phyloP scores from a whole-genome alignment of 2,329 filamentous ascomycete species.

The Neofusicoccum cordaticola region DNA sequence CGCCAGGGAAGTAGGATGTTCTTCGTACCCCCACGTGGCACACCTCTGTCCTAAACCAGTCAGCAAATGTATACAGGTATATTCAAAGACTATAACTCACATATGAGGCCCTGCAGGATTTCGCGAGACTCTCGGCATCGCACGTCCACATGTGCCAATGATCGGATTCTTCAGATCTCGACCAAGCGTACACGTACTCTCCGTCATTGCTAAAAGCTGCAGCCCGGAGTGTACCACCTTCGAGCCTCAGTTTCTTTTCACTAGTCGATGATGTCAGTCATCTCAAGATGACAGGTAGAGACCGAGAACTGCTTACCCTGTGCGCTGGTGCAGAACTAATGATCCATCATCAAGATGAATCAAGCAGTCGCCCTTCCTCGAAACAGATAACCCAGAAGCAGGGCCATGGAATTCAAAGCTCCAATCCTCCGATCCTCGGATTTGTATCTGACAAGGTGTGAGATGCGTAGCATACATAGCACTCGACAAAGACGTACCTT shows the following conservation, averaged over 20 bases:
- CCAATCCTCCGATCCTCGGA: neutral
- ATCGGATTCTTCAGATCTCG: neutral
- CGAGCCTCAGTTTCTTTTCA: neutral
- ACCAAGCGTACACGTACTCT: neutral
- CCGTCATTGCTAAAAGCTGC: constrained; percentile 1
- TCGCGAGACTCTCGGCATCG: neutral
- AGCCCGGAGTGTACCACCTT: neutral
- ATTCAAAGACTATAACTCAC: neutral
- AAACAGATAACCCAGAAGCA: neutral
- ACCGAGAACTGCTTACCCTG: neutral
- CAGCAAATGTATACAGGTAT: neutral
- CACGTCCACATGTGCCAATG: neutral
- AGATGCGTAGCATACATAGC: no score
- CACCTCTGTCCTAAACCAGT: neutral
- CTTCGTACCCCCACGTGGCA: neutral
- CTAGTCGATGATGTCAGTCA: neutral
- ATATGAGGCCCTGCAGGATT: neutral
- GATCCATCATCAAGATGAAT: neutral
- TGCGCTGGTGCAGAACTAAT: neutral
- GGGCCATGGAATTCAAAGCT: neutral
- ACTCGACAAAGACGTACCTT: neutral
- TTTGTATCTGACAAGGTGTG: neutral
- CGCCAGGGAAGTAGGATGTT: neutral
- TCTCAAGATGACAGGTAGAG: neutral
- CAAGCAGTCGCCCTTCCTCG: neutral